Evolutionary conservation across 2,329 filamentous ascomycete species (phyloP), one percentile per base, ranked within the genome.

Genomic region (Chrysosporium queenslandicum): DNA sequence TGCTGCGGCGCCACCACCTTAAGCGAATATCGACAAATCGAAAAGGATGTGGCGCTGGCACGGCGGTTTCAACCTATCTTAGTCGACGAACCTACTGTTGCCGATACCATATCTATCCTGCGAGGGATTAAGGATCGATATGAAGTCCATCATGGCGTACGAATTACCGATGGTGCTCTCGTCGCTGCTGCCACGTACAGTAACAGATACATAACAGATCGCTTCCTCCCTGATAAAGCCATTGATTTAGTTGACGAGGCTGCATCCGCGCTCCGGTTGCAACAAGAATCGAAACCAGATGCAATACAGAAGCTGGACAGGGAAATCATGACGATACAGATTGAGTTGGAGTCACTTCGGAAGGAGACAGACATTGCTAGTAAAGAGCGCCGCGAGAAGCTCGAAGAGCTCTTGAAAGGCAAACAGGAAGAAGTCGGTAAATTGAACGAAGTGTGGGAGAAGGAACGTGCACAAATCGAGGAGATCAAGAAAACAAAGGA

Each of bases 201-300:
- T 57, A 97, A 97, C 63, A 85, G 92, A 48, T 98, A 97, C 67
- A 92, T 98, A 60, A 96, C 90, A 12, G 91, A 97, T 64, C 84
- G 92, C 1, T 97, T 95, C 69, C 74, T 97, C 0, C 92, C 92
- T 0, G 92, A 98, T 69, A 97, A 97, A 67, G 92, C 92, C 2
- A 97, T 98, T 57, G 92, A 97, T 66, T 71, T 97, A 14, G 92
- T 98, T 67, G 92, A 97, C 58, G 92, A 97, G 70, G 92, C 92
- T 8, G 90, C 91, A 1, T 94, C 87, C 55, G 88, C 89, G 20
- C 74, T 97, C 8, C 82, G 94, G 41, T 71, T 97, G 29, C 91
- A 97, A 64, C 92, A 97, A 68, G 92, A 98, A 68, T 95, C 88
- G 61, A 97, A 96, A 61, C 92, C 92, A 0, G 92, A 97, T 60